A percentile compares a stretch with the other conserved stretches of the same genome.
phyloP scores from a whole-genome alignment of 225 moss, liverwort and hornwort genomes.

The Thuidium tamariscinum region DNA sequence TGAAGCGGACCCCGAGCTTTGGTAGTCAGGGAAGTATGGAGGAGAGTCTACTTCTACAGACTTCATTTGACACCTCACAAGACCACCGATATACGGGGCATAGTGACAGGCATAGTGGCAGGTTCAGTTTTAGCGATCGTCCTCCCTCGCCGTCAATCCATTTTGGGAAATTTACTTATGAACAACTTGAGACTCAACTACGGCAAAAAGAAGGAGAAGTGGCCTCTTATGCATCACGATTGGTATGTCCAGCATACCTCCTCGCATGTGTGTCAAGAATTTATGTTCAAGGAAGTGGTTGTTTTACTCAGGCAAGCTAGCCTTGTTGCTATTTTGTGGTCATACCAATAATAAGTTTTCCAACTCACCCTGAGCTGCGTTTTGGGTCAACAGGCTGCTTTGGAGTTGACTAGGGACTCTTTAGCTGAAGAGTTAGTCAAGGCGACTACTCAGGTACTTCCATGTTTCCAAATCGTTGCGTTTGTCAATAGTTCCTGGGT shows the following conservation, averaged over 20 bases:
- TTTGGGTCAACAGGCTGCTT: constrained; percentile 47
- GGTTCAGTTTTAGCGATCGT: constrained; percentile 88
- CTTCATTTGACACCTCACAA: constrained; percentile 52
- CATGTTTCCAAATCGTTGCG: neutral
- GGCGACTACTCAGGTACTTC: constrained; percentile 81
- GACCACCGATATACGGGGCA: constrained; percentile 49
- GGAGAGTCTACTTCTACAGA: constrained; percentile 57
- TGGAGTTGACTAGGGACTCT: constrained; percentile 92
- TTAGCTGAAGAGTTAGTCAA: constrained; percentile 95
- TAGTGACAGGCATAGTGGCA: constrained; percentile 58
- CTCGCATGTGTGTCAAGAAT: neutral
- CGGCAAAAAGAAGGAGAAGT: constrained; percentile 97
- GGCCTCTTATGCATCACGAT: constrained; percentile 75
- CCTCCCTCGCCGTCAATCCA: constrained; percentile 79
- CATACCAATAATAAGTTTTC: neutral
- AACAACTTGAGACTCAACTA: constrained; percentile 84
- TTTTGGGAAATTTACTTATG: constrained; percentile 63
- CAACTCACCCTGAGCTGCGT: neutral
- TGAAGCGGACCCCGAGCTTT: constrained; percentile 63
- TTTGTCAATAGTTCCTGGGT: neutral
- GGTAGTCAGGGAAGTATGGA: constrained; percentile 85
- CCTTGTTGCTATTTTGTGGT: neutral
- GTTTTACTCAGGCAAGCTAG: neutral
- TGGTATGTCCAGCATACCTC: constrained; percentile 42
- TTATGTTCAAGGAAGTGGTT: neutral